Percentiles rank a stretch among this genome's conserved stretches.
Conservation (phyloP, 177 flowering plant genomes). For the Tripterygium wilfordii region DNA sequence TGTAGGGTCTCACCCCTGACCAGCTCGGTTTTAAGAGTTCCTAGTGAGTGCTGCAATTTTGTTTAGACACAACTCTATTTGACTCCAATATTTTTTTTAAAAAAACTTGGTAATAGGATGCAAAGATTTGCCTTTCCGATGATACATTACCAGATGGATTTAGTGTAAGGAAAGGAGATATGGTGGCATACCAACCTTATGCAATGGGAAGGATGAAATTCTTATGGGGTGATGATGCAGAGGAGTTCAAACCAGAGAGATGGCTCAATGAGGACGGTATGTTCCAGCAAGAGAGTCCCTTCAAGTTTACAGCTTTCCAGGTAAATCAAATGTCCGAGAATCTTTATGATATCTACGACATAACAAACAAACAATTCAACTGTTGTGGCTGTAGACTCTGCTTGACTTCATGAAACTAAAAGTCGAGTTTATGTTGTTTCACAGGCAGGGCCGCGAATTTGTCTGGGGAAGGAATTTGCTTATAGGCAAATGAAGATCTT, state of each 20-base stretch:
- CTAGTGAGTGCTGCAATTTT: no score
- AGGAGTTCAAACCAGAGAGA: slow-evolving; percentile 64
- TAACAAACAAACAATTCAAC: neutral
- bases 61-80: no score
- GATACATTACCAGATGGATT: slow-evolving; percentile 80
- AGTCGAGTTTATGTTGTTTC: slow-evolving; percentile 1
- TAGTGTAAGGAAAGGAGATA: slow-evolving; percentile 62
- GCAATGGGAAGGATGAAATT: slow-evolving; percentile 82
- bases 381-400: neutral
- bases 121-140: slow-evolving; percentile 58
- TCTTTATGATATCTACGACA: no score
- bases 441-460: slow-evolving; percentile 65
- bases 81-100: no score
- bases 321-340: slow-evolving; percentile 24
- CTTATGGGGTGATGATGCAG: slow-evolving; percentile 84
- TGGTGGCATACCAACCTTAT: slow-evolving; percentile 61
- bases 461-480: slow-evolving; percentile 58
- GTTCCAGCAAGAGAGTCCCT: slow-evolving; percentile 47
- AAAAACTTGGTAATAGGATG: no score
- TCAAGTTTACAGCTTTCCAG: slow-evolving; percentile 63
- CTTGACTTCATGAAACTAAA: neutral
- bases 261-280: slow-evolving; percentile 56
- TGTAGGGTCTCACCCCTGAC: no score
- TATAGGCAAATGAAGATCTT: slow-evolving; percentile 64
- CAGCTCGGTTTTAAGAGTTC: no score